Conservation (phyloP, 2,329 filamentous ascomycete species). For the Neofusicoccum ribis region DNA sequence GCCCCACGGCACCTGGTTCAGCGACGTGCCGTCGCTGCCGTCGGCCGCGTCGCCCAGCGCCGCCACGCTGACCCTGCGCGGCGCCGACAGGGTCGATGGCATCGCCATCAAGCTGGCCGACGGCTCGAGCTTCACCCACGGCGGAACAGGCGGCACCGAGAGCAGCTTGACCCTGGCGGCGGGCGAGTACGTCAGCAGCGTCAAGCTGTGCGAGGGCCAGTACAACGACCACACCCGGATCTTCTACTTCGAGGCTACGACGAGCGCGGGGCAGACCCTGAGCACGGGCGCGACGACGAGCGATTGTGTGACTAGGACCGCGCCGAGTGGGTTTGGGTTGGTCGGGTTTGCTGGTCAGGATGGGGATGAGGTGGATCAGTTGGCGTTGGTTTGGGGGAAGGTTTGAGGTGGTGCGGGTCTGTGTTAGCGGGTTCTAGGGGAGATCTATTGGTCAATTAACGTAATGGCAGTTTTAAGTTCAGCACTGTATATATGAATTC, state of each 20-base stretch:
- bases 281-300: conserved; percentile 47
- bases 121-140: conserved; percentile 53
- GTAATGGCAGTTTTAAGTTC: too few species aligned
- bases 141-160: conserved; percentile 53
- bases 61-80: conserved; percentile 43
- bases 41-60: conserved; percentile 40
- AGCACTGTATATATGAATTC: too few species aligned
- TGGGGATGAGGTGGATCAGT: conserved; percentile 58
- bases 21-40: conserved; percentile 47
- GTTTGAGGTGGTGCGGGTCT: too few species aligned
- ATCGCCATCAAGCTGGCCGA: conserved; percentile 51
- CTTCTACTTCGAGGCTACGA: conserved; percentile 58
- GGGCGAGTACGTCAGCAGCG: conserved; percentile 52
- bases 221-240: conserved; percentile 50
- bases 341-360: conserved; percentile 55
- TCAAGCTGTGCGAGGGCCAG: conserved; percentile 53
- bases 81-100: conserved; percentile 52
- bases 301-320: conserved; percentile 51
- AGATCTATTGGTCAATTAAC: too few species aligned
- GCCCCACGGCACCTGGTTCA: conserved; percentile 56
- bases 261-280: conserved; percentile 50
- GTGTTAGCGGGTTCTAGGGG: too few species aligned
- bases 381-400: conserved; percentile 41
- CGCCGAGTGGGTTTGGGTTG: conserved; percentile 53
- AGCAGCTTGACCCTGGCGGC: conserved; percentile 46